Percentiles rank a stretch among this genome's conserved stretches.
Evolutionary conservation across 495 filamentous ascomycete genomes (phyloP).

Genomic region (Chaetomidium leptoderma): DNA sequence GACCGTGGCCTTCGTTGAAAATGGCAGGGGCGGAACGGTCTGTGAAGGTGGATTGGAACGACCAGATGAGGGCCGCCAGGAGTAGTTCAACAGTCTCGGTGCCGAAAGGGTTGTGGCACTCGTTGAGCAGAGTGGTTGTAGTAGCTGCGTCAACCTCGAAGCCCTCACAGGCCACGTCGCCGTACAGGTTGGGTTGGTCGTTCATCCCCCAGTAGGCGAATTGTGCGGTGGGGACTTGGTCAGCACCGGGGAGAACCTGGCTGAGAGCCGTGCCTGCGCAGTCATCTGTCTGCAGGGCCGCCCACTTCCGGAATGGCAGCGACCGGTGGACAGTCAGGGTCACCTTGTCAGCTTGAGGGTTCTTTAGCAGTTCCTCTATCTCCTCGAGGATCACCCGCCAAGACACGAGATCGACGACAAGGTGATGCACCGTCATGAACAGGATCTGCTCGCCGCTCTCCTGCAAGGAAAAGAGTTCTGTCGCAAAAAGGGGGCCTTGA

Average conservation of each 20-base stretch:
- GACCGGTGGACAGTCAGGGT: conserved; percentile 12
- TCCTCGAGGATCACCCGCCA: conserved; percentile 59
- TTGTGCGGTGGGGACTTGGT: conserved; percentile 13
- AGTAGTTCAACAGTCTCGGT: conserved; percentile 36
- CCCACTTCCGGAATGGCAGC: conserved; percentile 55
- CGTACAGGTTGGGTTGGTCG: conserved; percentile 25
- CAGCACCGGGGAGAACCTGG: not conserved
- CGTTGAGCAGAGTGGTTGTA: conserved; percentile 20
- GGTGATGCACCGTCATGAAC: conserved; percentile 55
- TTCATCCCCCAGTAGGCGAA: conserved; percentile 33
- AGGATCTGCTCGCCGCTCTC: conserved; percentile 33
- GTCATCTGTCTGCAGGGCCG: conserved; percentile 23
- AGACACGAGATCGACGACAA: conserved; percentile 60
- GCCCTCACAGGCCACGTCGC: conserved; percentile 20
- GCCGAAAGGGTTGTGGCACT: conserved; percentile 27
- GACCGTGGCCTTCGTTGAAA: conserved; percentile 35
- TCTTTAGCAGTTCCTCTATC: conserved; percentile 48
- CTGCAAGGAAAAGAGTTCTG: conserved; percentile 21
- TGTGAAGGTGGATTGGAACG: conserved; percentile 32
- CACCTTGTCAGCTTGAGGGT: conserved; percentile 19
- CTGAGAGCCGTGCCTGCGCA: not conserved
- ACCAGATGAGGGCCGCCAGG: conserved; percentile 30
- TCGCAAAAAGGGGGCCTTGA: conserved; percentile 35
- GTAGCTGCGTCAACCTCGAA: conserved; percentile 21
- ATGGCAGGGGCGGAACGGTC: conserved; percentile 49